Base-by-base conservation (phyloP, 441 rosid species). In the Populus hybrid region DNA sequence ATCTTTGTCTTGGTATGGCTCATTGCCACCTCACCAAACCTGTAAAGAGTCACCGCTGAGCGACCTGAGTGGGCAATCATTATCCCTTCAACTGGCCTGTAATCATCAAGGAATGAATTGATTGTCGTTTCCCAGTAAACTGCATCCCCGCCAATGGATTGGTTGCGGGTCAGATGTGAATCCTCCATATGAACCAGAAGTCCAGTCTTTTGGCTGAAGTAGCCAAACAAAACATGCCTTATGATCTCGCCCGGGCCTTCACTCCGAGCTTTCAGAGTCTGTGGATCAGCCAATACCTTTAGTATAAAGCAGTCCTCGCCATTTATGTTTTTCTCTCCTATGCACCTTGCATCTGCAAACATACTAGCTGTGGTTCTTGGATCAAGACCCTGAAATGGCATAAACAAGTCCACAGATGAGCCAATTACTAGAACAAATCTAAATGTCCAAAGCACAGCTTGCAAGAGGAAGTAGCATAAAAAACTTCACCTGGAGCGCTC, bases 11-110 rank as follows among this genome's bases (percentile, higher is more conserved):
- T 93, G 34, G 93, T 89, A 76, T 95, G 98, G 81, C 98, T 95
- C 97, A 91, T 92, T 0, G 97, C 97, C 2, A 81, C 85, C 83
- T 93, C 96, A 3, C 98, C 99, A 20, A 95, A 95, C 87, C 97
- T 87, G 82, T 90, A 95, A 70, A 93, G 93, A 28, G 97, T 92
- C 76, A 88, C 97, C 54, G 90, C 89, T 35, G 98, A 91, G 14
- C 85, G 92, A 6, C 99, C 98, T 30, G 97, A 92, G 80, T 93
- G 98, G 67, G 99, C 98, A 61, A 95, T 91, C 99, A 93, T 92
- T 61, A 93, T 88, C 69, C 99, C 98, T 77, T 93, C 99, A 4
- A 95, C 97, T 30, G 90, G 87, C 73, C 87, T 89, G 83, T 95
- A 95, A 82, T 95, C 95, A 2, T 89, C 89, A 6, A 94, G 89